Evolutionary conservation across 768 basidiomycete genomes (phyloP).

Genomic region (Scleroderma citrinum): DNA sequence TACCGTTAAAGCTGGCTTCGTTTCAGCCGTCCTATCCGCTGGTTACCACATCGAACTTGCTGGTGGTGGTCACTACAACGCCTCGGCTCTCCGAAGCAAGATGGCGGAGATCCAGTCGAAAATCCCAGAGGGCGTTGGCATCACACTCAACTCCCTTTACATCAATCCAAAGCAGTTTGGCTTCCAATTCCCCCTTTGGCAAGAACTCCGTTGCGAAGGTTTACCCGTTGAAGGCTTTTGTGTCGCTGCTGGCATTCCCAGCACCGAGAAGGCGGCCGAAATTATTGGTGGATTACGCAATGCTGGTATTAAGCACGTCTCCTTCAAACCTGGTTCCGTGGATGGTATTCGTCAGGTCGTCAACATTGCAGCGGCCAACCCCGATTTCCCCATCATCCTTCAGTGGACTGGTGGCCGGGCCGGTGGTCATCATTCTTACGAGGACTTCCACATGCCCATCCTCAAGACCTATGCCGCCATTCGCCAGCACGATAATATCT

Average conservation of each 20-base stretch:
- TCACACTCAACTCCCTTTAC: conserved; percentile 93
- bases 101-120: conserved; percentile 86
- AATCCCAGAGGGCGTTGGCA: conserved; percentile 82
- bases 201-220: conserved; percentile 94
- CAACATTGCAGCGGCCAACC: conserved; percentile 90
- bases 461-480: conserved; percentile 86
- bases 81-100: conserved; percentile 81
- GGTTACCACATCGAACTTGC: conserved; percentile 97
- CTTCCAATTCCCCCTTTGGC: conserved; percentile 98
- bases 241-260: conserved; percentile 95
- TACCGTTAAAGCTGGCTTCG: conserved; percentile 93
- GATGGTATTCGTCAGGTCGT: conserved; percentile 97
- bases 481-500: conserved; percentile 83
- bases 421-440: conserved; percentile 96
- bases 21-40: conserved; percentile 85
- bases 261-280: conserved; percentile 93
- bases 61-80: conserved; percentile 96
- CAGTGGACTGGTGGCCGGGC: conserved; percentile 99
- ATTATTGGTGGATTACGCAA: conserved; percentile 79
- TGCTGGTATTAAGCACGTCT: conserved; percentile 91
- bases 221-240: conserved; percentile 98
- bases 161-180: conserved; percentile 97
- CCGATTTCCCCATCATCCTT: conserved; percentile 94
- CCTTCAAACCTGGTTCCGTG: conserved; percentile 97
- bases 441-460: conserved; percentile 97